These are phyloP conservation scores for Pyricularia pennisetigena DNA, from an alignment of 2,329 filamentous ascomycete species.

Conservation along the genomic window DNA sequence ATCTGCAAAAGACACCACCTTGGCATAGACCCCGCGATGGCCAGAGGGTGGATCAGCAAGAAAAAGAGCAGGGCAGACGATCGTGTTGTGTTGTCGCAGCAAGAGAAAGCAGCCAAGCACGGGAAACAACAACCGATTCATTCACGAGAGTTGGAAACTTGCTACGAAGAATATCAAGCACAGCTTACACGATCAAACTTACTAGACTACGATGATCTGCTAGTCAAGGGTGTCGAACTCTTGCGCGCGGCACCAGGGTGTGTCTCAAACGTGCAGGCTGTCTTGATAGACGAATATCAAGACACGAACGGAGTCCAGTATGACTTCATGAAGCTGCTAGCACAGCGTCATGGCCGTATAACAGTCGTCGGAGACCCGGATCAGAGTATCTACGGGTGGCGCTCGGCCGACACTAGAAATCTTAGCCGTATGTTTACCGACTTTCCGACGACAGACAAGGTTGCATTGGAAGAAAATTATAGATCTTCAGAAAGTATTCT, in stretches of 20 bases:
- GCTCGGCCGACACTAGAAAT: constrained; percentile 86
- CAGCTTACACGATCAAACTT: constrained; percentile 68
- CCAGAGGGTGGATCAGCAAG: constrained; percentile 68
- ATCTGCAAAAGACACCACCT: constrained; percentile 69
- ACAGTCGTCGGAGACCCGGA: constrained; percentile 96
- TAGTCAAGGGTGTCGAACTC: constrained; percentile 74
- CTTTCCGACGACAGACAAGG: constrained; percentile 69
- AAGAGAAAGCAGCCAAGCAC: constrained; percentile 31
- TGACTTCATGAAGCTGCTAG: constrained; percentile 83
- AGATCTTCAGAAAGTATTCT: constrained; percentile 82
- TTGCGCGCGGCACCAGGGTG: constrained; percentile 65
- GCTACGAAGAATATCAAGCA: constrained; percentile 68
- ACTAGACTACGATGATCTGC: constrained; percentile 88
- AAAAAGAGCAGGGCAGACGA: constrained; percentile 43
- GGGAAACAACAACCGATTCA: constrained; percentile 23
- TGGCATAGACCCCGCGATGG: constrained; percentile 57
- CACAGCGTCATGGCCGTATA: constrained; percentile 62
- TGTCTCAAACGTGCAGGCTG: constrained; percentile 80
- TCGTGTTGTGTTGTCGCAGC: constrained; percentile 24
- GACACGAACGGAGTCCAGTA: constrained; percentile 95
- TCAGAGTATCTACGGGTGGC: constrained; percentile 95
- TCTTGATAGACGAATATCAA: constrained; percentile 95
- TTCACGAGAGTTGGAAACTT: constrained; percentile 55
- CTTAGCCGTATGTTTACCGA: constrained; percentile 66
- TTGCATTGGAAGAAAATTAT: constrained; percentile 90